A percentile compares a stretch with the other conserved stretches of the same genome.
Evolutionary conservation across 768 basidiomycete species (phyloP).

Genomic region (Kwoniella dendrophila): DNA sequence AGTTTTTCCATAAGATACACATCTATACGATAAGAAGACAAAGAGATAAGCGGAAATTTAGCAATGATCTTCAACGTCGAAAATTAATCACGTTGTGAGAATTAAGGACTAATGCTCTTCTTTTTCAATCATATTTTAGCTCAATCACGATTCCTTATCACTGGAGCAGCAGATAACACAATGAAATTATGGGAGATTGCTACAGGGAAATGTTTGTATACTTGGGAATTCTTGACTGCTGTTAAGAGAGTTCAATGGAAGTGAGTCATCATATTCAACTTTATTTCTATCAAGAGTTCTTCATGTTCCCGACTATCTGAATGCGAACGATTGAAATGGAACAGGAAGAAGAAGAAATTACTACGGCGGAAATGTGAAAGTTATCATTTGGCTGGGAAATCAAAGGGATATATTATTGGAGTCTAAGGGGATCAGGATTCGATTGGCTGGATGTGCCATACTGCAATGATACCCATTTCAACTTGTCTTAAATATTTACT

Average conservation of each 20-base stretch:
- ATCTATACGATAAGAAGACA: slow-evolving; percentile 1
- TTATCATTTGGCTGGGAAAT: background rate
- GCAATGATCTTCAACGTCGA: no score
- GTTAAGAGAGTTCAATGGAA: slow-evolving; percentile 94
- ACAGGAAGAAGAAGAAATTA: background rate
- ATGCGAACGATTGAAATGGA: background rate
- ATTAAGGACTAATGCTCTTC: background rate
- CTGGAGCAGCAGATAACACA: slow-evolving; percentile 91
- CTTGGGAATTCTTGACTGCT: slow-evolving; percentile 97
- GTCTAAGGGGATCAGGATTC: background rate
- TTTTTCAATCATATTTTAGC: slow-evolving; percentile 58
- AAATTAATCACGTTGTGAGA: background rate
- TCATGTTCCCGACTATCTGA: background rate
- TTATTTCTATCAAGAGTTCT: no score
- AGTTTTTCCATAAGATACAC: no score
- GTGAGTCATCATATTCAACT: slow-evolving; percentile 33
- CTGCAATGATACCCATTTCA: background rate
- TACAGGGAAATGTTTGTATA: slow-evolving; percentile 87
- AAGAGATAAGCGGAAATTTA: background rate
- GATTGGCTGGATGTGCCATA: background rate
- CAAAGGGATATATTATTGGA: background rate
- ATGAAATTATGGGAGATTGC: slow-evolving; percentile 86
- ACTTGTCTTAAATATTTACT: background rate
- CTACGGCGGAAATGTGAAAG: background rate
- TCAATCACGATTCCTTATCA: slow-evolving; percentile 79